Base-by-base conservation (phyloP, 805 yeast species). In the Metschnikowia dekortorum region DNA sequence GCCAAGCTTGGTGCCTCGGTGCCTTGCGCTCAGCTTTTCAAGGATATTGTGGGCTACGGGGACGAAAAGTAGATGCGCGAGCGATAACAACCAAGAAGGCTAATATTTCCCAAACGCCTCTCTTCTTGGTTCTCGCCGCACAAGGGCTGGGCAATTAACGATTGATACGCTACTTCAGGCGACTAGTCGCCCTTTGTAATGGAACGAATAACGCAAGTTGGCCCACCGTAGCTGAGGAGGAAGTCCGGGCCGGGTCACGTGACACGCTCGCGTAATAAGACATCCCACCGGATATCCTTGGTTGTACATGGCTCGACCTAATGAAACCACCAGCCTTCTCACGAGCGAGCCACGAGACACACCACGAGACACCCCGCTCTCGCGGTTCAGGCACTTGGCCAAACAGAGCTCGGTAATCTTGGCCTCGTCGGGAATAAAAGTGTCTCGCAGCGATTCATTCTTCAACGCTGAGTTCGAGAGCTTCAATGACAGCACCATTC, bases 1-100 rank as follows among this genome's bases (percentile, higher is more conserved):
- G 87, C 98, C 3, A 80, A 88, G 59, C 75, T 94, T 68, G 74
- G 81, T 38, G 97, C 98, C 2, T 73, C 77, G 10, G 92, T 94
- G 34, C 95, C 91, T 13, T 85, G 96, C 63, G 82, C 84, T 47
- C 74, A 83, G 57, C 68, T 92, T 43, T 92, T 94, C 63, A 71
- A 78, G 50, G 89, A 90, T 40, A 81, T 89, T 41, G 81, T 94
- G 54, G 90, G 89, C 7, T 61, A 74, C 48, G 55, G 53, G 32
- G 51, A 52, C 38, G 74, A 67, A 11, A 11, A 34, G 18, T 44
- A 29, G 39, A n/a, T 6, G 2, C 8, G 6, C 30, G 45, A 26
- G 30, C 26, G 39, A 32, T 14, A 31, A n/a, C 30, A 32, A 42
- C 33, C 36, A 26, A 44, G 46, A 44, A 28, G 40, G 35, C 46